phyloP scores from a whole-genome alignment of 2,329 filamentous ascomycete species.

The Penicillium capsulatum region DNA sequence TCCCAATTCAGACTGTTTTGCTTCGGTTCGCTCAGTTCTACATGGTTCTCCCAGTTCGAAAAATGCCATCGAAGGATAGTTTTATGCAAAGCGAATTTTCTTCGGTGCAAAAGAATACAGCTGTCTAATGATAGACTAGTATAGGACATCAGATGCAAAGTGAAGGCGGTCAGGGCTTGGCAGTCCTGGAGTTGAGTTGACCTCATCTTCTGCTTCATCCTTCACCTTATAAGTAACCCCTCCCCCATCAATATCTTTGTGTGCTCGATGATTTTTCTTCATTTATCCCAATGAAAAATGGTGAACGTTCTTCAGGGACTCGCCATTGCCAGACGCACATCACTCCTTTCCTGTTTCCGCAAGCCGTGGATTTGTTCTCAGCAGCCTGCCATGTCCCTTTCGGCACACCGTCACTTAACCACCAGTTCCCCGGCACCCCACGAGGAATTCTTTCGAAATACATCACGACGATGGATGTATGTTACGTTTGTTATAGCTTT shows the following conservation, averaged over 20 bases:
- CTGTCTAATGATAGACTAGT: neutral
- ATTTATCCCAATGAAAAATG: slow-evolving; percentile 7
- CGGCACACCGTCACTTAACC: slow-evolving; percentile 7
- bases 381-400: slow-evolving; percentile 4
- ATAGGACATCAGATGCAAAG: neutral
- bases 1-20: neutral
- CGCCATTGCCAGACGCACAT: slow-evolving; percentile 6
- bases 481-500: slow-evolving; percentile 2
- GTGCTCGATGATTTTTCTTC: slow-evolving; percentile 4
- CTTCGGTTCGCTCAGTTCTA: neutral
- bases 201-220: slow-evolving; percentile 1
- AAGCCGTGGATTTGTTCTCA: slow-evolving; percentile 6
- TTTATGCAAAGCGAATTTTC: neutral
- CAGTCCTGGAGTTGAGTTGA: neutral
- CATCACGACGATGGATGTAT: slow-evolving; percentile 15
- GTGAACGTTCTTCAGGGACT: slow-evolving; percentile 1
- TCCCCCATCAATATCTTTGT: neutral
- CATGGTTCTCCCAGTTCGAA: neutral
- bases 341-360: slow-evolving; percentile 2
- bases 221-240: slow-evolving; percentile 7
- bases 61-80: neutral
- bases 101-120: neutral
- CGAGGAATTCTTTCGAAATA: slow-evolving; percentile 20
- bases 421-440: slow-evolving; percentile 8
- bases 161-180: neutral